phyloP scores from a whole-genome alignment of 2,329 filamentous ascomycete genomes.

The Aureobasidium sp. region DNA sequence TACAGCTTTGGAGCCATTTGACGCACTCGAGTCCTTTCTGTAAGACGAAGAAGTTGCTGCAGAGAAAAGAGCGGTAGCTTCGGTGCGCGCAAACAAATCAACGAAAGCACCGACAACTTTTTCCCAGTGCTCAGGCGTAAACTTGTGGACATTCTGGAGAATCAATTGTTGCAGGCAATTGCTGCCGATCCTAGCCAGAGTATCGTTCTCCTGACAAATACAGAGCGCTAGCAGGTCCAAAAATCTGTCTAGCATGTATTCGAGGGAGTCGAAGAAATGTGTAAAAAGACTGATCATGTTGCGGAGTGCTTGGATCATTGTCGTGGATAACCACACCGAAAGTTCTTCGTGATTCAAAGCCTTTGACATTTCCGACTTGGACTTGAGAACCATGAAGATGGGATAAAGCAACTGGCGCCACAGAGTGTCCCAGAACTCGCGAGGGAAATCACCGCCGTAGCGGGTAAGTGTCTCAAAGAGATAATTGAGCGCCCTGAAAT shows the following conservation, averaged over 20 bases:
- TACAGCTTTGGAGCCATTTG: constrained; percentile 24
- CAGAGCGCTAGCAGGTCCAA: constrained; percentile 88
- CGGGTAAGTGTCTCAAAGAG: constrained; percentile 89
- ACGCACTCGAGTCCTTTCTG: constrained; percentile 18
- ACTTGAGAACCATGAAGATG: constrained; percentile 96
- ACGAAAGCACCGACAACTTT: constrained; percentile 95
- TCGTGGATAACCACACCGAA: constrained; percentile 97
- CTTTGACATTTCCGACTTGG: constrained; percentile 92
- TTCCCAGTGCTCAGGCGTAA: constrained; percentile 78
- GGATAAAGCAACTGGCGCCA: constrained; percentile 96
- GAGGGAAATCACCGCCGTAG: constrained; percentile 84
- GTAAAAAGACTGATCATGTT: constrained; percentile 99
- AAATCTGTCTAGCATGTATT: constrained; percentile 98
- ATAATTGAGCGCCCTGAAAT: constrained; percentile 69
- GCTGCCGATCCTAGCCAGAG: constrained; percentile 92
- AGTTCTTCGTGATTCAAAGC: constrained; percentile 93
- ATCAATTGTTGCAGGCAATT: constrained; percentile 97
- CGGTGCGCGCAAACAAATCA: constrained; percentile 88
- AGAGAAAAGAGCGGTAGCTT: constrained; percentile 90
- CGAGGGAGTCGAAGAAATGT: constrained; percentile 91
- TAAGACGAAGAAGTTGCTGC: constrained; percentile 54
- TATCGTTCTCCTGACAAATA: constrained; percentile 99
- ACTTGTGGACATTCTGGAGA: constrained; percentile 90
- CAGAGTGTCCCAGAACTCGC: constrained; percentile 96
- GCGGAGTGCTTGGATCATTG: constrained; percentile 95